Conservation (phyloP, 2,329 filamentous ascomycete genomes). For the Aureobasidium sp. region DNA sequence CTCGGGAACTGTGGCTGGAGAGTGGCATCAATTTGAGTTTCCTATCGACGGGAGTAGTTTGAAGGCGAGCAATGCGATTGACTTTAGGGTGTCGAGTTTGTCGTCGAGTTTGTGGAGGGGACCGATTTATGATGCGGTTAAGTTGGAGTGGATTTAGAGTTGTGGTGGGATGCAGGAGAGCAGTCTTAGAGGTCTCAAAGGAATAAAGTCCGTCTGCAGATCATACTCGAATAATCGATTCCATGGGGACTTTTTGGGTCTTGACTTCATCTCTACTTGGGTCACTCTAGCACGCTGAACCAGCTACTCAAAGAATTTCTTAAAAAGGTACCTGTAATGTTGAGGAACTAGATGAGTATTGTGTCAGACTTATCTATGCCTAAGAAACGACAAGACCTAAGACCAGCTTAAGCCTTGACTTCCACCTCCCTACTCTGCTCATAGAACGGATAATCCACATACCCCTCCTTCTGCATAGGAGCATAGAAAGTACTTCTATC, state of each 20-base stretch:
- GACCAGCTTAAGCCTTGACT: neutral
- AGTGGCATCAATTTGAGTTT: constrained; percentile 41
- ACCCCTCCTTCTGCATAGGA: constrained; percentile 29
- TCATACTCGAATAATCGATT: no score
- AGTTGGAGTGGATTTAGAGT: constrained; percentile 25
- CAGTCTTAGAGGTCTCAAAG: no score
- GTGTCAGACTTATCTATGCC: no score
- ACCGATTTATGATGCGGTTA: constrained; percentile 35
- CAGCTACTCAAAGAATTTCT: no score
- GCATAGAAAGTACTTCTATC: constrained; percentile 39
- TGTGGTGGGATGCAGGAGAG: no score
- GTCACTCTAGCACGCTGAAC: no score
- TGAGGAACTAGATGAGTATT: no score
- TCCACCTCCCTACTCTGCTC: neutral
- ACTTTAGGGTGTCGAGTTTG: constrained; percentile 25
- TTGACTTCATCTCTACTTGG: no score
- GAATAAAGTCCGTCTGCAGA: no score
- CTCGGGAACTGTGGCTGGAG: constrained; percentile 38
- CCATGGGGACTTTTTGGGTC: no score
- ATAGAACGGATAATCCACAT: constrained; percentile 34
- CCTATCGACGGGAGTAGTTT: constrained; percentile 23
- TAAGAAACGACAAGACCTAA: no score
- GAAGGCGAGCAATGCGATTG: constrained; percentile 27
- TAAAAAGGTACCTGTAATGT: no score
- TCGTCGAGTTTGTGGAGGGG: constrained; percentile 30